A percentile compares a stretch with the other conserved stretches of the same genome.
phyloP scores from a whole-genome alignment of 139 green algal species.

The Micractinium conductrix region DNA sequence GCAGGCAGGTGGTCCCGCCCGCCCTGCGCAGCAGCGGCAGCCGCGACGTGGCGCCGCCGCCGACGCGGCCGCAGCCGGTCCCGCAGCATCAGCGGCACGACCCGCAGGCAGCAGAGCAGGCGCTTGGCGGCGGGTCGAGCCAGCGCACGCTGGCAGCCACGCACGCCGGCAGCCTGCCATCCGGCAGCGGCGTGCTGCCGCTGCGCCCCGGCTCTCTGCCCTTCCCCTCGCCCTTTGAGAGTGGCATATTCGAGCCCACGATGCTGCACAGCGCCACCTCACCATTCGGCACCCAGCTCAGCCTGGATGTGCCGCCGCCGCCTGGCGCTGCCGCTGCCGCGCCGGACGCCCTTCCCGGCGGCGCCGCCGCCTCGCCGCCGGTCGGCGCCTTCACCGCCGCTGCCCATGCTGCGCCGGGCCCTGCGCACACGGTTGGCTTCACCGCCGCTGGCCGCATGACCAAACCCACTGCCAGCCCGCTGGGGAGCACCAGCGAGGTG shows the following conservation, averaged over 20 bases:
- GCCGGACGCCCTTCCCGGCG: background rate
- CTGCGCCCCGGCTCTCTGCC: background rate
- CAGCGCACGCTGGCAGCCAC: background rate
- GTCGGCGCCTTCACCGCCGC: background rate
- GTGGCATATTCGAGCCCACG: background rate
- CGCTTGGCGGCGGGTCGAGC: background rate
- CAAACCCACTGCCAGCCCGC: background rate
- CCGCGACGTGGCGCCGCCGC: background rate
- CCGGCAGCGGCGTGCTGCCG: background rate
- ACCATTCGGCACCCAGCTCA: background rate
- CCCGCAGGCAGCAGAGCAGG: background rate
- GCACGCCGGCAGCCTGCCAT: no score
- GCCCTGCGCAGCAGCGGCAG: background rate
- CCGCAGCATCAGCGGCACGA: background rate
- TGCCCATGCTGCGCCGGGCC: background rate
- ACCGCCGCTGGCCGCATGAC: background rate
- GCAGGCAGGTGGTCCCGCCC: background rate
- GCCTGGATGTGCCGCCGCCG: background rate
- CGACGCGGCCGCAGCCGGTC: background rate
- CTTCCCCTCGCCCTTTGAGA: slow-evolving; percentile 15
- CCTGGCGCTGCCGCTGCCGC: background rate
- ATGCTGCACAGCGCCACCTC: background rate
- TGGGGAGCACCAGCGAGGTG: slow-evolving; percentile 6
- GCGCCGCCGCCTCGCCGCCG: background rate
- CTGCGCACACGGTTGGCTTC: background rate